These are phyloP conservation scores for Ramularia endophylla DNA, from an alignment of 2,329 filamentous ascomycete species.

Conservation along the genomic window DNA sequence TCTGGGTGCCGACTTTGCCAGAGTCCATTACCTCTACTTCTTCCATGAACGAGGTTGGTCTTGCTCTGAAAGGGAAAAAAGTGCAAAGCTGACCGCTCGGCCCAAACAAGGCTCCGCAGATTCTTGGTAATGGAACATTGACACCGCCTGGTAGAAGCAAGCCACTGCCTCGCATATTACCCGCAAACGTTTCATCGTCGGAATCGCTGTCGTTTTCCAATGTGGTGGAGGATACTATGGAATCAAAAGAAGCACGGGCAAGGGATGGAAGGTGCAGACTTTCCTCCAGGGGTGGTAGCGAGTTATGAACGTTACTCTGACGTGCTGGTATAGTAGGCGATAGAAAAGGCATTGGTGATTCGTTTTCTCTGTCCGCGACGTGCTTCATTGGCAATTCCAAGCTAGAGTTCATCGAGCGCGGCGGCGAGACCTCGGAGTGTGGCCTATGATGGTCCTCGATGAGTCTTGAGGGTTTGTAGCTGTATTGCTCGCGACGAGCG, in stretches of 20 bases:
- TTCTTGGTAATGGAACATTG: slow-evolving; percentile 58
- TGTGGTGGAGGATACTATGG: slow-evolving; percentile 33
- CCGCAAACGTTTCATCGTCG: slow-evolving; percentile 61
- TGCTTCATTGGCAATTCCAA: slow-evolving; percentile 22
- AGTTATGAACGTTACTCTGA: slow-evolving; percentile 32
- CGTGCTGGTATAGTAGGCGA: slow-evolving; percentile 27
- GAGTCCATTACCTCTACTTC: slow-evolving; percentile 24
- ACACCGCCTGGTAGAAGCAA: slow-evolving; percentile 55
- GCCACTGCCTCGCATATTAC: slow-evolving; percentile 41
- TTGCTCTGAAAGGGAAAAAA: slow-evolving; percentile 51
- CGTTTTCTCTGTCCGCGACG: slow-evolving; percentile 11
- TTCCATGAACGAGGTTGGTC: slow-evolving; percentile 34
- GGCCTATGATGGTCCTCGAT: too few relatives aligned
- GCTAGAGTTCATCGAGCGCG: slow-evolving; percentile 23
- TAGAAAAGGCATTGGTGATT: slow-evolving; percentile 28
- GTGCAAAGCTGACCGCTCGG: slow-evolving; percentile 52
- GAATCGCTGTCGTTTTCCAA: slow-evolving; percentile 30
- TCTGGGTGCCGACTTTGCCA: slow-evolving; percentile 59
- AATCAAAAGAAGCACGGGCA: slow-evolving; percentile 50
- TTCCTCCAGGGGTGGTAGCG: slow-evolving; percentile 43
- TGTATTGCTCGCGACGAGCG: not conserved
- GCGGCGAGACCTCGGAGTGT: slow-evolving; percentile 4
- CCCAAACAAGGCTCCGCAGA: slow-evolving; percentile 53
- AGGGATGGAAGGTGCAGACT: slow-evolving; percentile 49
- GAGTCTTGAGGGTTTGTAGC: not conserved